Conservation (phyloP, 371 early-diverging fungal species). For the Rhizopus delemar region DNA sequence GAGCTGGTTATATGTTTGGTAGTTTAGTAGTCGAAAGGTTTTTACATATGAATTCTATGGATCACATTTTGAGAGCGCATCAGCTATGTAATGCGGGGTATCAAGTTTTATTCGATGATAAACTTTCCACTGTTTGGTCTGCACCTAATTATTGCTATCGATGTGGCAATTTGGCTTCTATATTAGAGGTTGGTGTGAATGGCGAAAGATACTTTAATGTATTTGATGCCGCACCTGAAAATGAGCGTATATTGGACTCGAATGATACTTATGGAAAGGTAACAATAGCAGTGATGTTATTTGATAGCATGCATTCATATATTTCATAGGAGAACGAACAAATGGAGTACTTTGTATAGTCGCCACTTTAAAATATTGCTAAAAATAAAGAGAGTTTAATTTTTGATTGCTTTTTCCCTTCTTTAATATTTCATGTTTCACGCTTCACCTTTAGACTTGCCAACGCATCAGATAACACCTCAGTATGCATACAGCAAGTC, state of each 20-base stretch:
- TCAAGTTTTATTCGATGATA: constrained; percentile 85
- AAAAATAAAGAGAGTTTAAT: not conserved
- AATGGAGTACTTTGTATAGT: not conserved
- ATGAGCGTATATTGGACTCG: constrained; percentile 49
- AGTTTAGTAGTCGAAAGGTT: constrained; percentile 82
- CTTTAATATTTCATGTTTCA: constrained; percentile 32
- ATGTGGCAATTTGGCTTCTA: constrained; percentile 93
- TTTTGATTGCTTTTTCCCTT: not conserved
- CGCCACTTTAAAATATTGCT: not conserved
- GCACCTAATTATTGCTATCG: constrained; percentile 94
- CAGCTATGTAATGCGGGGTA: constrained; percentile 97
- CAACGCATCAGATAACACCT: constrained; percentile 36
- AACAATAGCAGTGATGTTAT: constrained; percentile 8
- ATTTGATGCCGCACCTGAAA: constrained; percentile 88
- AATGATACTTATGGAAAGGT: constrained; percentile 8
- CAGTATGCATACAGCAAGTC: constrained; percentile 40
- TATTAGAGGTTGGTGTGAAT: constrained; percentile 85
- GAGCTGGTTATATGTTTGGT: constrained; percentile 95
- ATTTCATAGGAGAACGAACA: not conserved
- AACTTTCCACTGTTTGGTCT: constrained; percentile 89
- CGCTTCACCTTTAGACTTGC: constrained; percentile 43
- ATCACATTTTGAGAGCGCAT: constrained; percentile 92
- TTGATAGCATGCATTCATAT: not conserved
- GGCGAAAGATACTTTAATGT: constrained; percentile 86
- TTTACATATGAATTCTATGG: constrained; percentile 80